A percentile compares a stretch with the other conserved stretches of the same genome.
phyloP scores from a whole-genome alignment of 208 protist species.

The Phytomonas francai region DNA sequence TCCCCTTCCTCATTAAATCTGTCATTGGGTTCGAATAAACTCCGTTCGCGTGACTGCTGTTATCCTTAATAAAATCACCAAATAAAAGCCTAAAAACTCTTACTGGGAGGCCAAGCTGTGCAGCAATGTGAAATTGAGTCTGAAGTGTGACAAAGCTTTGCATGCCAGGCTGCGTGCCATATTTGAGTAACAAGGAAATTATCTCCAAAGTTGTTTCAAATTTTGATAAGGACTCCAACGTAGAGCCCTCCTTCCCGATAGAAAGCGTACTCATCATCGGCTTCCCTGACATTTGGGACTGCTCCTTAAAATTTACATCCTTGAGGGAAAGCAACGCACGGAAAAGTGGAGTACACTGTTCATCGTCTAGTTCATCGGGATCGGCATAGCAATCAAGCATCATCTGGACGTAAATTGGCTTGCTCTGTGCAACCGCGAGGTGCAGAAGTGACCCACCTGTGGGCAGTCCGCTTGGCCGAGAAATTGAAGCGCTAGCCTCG shows the following conservation, averaged over 20 bases:
- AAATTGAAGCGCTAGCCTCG: constrained; percentile 37
- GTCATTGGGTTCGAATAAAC: too few species aligned
- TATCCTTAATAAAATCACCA: too few species aligned
- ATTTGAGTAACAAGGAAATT: constrained; percentile 37
- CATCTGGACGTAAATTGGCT: constrained; percentile 22
- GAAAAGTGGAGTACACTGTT: constrained; percentile 57
- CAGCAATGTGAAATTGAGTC: constrained; percentile 60
- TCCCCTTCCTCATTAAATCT: too few species aligned
- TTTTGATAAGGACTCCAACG: background rate
- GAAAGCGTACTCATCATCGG: too few species aligned
- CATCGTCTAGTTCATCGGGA: constrained; percentile 50
- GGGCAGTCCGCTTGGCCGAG: constrained; percentile 34
- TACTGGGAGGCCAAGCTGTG: constrained; percentile 14
- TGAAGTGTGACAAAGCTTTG: constrained; percentile 47
- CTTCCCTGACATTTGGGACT: background rate
- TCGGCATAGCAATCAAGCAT: constrained; percentile 65
- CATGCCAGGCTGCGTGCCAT: constrained; percentile 28
- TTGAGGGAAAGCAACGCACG: constrained; percentile 20
- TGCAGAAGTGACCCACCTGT: constrained; percentile 54
- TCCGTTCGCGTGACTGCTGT: too few species aligned
- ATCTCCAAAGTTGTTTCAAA: background rate
- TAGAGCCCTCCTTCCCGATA: background rate
- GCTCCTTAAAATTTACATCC: background rate
- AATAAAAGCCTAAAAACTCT: too few species aligned
- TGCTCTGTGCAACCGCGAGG: constrained; percentile 33